Conservation (phyloP, 768 basidiomycete genomes). For the Serpula lacrymans region DNA sequence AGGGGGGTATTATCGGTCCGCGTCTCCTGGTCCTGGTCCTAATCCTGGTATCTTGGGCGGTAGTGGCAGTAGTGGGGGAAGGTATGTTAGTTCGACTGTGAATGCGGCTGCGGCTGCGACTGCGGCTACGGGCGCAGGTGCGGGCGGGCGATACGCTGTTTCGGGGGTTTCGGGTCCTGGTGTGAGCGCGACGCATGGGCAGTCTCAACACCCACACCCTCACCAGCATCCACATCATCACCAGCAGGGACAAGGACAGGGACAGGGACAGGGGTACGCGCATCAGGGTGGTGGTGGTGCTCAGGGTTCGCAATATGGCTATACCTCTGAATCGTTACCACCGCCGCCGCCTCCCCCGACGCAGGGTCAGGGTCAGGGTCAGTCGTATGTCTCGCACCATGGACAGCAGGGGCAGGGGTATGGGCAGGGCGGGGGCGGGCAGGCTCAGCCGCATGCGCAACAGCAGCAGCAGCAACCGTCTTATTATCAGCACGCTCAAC, state of each 20-base stretch:
- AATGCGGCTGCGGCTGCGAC: too few species aligned
- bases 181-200: too few species aligned
- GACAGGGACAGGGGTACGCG: too few species aligned
- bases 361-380: constrained; percentile 18
- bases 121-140: too few species aligned
- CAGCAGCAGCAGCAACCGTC: constrained; percentile 11
- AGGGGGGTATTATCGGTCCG: constrained; percentile 1
- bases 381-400: constrained; percentile 19
- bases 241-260: too few species aligned
- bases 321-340: constrained; percentile 10
- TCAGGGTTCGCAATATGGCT: constrained; percentile 8
- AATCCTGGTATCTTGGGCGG: too few species aligned
- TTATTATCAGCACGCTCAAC: constrained; percentile 3
- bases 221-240: constrained; percentile 17
- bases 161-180: too few species aligned
- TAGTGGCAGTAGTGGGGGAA: too few species aligned
- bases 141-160: too few species aligned
- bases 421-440: constrained; percentile 16
- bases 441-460: constrained; percentile 11
- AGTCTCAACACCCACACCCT: too few species aligned
- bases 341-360: constrained; percentile 16
- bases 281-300: constrained; percentile 9
- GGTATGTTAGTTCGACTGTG: too few species aligned
- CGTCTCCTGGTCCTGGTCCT: too few species aligned
- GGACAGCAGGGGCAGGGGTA: constrained; percentile 24